These are phyloP conservation scores for Lophium mytilinum DNA, from an alignment of 495 filamentous ascomycete species.

Conservation along the genomic window DNA sequence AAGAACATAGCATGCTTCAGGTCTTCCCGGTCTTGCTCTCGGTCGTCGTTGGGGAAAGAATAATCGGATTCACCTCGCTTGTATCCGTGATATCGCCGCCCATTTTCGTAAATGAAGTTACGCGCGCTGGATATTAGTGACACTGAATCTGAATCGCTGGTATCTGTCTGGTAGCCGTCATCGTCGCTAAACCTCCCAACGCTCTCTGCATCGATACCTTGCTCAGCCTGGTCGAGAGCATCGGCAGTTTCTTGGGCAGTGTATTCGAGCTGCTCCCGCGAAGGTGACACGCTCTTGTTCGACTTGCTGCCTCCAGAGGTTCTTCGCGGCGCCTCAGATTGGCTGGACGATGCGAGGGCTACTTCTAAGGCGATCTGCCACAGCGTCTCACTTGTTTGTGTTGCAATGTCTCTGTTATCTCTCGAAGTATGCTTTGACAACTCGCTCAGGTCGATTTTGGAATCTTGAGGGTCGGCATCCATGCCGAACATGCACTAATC, in stretches of 20 bases:
- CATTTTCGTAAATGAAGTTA: conserved; percentile 31
- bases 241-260: neutral
- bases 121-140: conserved; percentile 29
- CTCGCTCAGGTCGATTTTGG: neutral
- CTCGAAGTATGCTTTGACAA: neutral
- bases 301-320: neutral
- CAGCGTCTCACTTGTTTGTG: too few relatives aligned
- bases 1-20: conserved; percentile 44
- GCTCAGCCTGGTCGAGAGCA: neutral
- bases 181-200: neutral
- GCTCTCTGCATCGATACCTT: neutral
- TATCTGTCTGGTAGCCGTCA: neutral
- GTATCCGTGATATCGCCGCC: conserved; percentile 17
- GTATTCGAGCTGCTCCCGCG: neutral
- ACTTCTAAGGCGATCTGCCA: too few relatives aligned
- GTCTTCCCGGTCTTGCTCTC: conserved; percentile 37
- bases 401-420: too few relatives aligned
- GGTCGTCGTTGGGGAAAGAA: conserved; percentile 3
- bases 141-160: neutral
- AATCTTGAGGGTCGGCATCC: neutral
- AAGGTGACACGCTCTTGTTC: neutral
- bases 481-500: too few relatives aligned
- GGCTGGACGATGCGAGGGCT: too few relatives aligned
- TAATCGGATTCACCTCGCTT: neutral
- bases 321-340: too few relatives aligned